Evolutionary conservation across 2,329 filamentous ascomycete genomes (phyloP).

Genomic region (Pestalotiopsis fici): DNA sequence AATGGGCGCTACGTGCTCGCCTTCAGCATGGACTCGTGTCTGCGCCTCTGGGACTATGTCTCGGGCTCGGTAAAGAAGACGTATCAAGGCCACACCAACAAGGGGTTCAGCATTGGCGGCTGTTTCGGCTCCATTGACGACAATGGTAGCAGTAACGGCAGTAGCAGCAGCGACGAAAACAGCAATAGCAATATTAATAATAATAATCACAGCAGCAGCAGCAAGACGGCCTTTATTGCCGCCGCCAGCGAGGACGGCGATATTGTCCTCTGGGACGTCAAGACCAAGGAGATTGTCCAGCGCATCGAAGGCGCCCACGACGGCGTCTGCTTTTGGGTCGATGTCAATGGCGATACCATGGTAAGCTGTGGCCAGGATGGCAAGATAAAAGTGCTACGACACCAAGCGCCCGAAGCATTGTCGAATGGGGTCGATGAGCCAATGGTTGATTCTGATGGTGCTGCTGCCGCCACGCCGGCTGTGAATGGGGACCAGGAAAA

Average conservation of each 20-base stretch:
- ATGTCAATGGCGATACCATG: conserved; percentile 57
- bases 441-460: not conserved
- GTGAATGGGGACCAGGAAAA: not conserved
- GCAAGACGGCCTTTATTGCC: conserved; percentile 61
- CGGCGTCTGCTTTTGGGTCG: conserved; percentile 67
- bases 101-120: conserved; percentile 80
- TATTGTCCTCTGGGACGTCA: conserved; percentile 88
- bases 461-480: not conserved
- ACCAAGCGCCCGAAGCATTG: conserved; percentile 18
- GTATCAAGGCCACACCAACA: conserved; percentile 89
- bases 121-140: conserved; percentile 72
- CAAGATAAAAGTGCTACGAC: conserved; percentile 50
- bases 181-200: no score
- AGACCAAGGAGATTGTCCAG: conserved; percentile 81
- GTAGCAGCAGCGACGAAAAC: no score
- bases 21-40: conserved; percentile 85
- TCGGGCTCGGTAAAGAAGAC: conserved; percentile 92
- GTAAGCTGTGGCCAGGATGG: conserved; percentile 59
- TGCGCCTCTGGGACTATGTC: conserved; percentile 94
- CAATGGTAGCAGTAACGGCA: not conserved
- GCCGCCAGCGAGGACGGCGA: conserved; percentile 87
- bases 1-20: conserved; percentile 93
- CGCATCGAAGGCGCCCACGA: conserved; percentile 52
- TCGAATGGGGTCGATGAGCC: not conserved
- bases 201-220: no score